Evolutionary conservation across 768 basidiomycete species (phyloP).

Genomic region (Tephrocybe sp.): DNA sequence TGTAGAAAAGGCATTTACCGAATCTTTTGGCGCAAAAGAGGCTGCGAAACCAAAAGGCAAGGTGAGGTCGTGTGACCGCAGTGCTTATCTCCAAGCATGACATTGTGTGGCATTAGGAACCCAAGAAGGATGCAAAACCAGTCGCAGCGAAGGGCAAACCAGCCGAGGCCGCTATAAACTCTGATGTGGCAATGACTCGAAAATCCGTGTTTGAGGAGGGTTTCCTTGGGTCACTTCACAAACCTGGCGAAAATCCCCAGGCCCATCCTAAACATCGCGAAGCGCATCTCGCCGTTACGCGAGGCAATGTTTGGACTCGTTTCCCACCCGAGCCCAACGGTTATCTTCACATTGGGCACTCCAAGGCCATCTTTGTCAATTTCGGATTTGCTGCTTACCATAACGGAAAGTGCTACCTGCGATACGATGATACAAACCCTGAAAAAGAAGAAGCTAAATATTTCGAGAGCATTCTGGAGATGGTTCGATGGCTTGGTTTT

Average conservation of each 20-base stretch:
- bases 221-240: constrained; percentile 90
- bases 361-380: constrained; percentile 97
- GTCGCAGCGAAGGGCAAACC: constrained; percentile 30
- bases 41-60: constrained; percentile 64
- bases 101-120: constrained; percentile 35
- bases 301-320: constrained; percentile 86
- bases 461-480: constrained; percentile 96
- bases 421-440: constrained; percentile 98
- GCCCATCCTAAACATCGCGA: constrained; percentile 75
- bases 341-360: constrained; percentile 93
- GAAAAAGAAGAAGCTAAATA: constrained; percentile 96
- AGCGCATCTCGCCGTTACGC: constrained; percentile 77
- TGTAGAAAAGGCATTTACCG: constrained; percentile 66
- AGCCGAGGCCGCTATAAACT: constrained; percentile 22
- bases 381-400: constrained; percentile 98
- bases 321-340: constrained; percentile 99
- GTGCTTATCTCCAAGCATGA: neutral
- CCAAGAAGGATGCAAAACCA: constrained; percentile 46
- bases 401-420: constrained; percentile 89
- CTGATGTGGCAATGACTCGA: constrained; percentile 38
- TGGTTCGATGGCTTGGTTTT: constrained; percentile 93
- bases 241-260: constrained; percentile 92
- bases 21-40: constrained; percentile 74
- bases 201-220: constrained; percentile 90
- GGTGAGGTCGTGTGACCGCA: constrained; percentile 31